phyloP scores from a whole-genome alignment of 345 rosid species.

The Eutrema japonicum region DNA sequence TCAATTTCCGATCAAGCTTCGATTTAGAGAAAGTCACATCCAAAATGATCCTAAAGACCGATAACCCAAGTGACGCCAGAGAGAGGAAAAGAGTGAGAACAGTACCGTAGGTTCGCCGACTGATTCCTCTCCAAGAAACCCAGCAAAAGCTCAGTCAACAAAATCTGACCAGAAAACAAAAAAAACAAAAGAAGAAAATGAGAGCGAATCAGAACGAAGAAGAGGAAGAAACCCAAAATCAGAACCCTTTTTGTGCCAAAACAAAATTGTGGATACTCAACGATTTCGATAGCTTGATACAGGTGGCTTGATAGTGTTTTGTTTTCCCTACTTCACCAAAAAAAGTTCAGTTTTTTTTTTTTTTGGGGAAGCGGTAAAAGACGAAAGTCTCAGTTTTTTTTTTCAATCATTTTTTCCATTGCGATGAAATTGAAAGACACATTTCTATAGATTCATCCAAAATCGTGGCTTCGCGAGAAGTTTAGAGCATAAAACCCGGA shows the following conservation, averaged over 20 bases:
- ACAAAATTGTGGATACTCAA: background rate
- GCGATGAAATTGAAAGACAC: background rate
- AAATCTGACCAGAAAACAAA: background rate
- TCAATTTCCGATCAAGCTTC: background rate
- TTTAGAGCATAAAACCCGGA: background rate
- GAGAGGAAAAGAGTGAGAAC: conserved; percentile 8
- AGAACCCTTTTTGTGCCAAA: background rate
- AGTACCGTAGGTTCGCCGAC: conserved; percentile 27
- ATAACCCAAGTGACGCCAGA: background rate
- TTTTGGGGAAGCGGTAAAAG: background rate
- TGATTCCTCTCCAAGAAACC: background rate
- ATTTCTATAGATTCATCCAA: background rate
- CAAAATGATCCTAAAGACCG: background rate
- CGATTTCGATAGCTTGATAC: background rate
- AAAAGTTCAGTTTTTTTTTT: background rate
- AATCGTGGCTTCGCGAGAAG: background rate
- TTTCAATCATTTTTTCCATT: background rate
- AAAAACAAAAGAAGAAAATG: background rate
- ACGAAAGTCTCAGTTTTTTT: conserved; percentile 1
- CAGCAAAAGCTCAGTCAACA: background rate
- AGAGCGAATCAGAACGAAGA: conserved; percentile 5
- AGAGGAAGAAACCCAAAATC: background rate
- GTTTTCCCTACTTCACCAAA: background rate
- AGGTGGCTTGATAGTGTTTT: background rate
- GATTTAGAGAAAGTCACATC: background rate